Conservation (phyloP, 148 eudicot species). For the Chenopodium album region DNA sequence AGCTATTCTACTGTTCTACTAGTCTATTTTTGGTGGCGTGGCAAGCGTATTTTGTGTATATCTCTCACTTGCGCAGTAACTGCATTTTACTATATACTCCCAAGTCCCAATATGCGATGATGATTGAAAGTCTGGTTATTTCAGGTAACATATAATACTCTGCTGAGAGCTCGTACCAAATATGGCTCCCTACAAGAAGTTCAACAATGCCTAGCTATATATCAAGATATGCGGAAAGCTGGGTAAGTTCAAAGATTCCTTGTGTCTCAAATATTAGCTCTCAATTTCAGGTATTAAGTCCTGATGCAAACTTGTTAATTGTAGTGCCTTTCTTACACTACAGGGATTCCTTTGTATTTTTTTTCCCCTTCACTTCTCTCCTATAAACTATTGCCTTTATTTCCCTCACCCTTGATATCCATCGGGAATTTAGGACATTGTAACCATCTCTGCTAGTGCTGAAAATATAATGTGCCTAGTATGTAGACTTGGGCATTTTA, state of each 20-base stretch:
- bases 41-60: not conserved
- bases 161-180: conserved; percentile 74
- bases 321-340: not conserved
- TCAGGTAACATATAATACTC: conserved; percentile 89
- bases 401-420: not conserved
- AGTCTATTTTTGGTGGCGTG: not conserved
- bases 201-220: conserved; percentile 81
- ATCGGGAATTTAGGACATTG: not conserved
- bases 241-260: conserved; percentile 48
- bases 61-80: not conserved
- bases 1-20: not conserved
- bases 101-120: not conserved
- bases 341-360: not conserved
- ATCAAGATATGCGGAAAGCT: conserved; percentile 91
- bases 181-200: conserved; percentile 85
- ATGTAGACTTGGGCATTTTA: not conserved
- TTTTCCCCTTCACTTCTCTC: not conserved
- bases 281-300: not conserved
- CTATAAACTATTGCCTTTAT: not conserved
- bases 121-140: conserved; percentile 19
- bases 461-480: not conserved
- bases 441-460: not conserved
- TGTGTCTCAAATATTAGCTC: not conserved
- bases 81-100: not conserved
- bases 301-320: not conserved